Base-by-base conservation (phyloP, 164 flowering plant species). In the Stephania cephalantha region DNA sequence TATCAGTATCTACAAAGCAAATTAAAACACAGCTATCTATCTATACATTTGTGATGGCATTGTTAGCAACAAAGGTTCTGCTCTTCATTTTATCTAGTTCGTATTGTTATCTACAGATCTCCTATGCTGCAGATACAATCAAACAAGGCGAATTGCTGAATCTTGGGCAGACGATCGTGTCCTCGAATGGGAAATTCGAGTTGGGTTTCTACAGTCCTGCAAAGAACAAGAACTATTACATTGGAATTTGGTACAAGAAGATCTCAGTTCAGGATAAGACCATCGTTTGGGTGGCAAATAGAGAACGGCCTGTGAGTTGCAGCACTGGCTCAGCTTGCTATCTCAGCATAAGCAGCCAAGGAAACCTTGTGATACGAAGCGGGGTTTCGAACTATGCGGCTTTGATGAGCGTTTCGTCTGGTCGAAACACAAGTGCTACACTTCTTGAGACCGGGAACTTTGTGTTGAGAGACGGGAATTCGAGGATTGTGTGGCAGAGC, bases 401-500 rank as follows among this genome's bases (percentile, higher is more conserved):
- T 52, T 10, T 79, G 78, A 78, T 53, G 55, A 61, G 45, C 46
- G 44, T 46, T 4, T 58, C 75, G 1, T 0, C 29, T 30, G 3
- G 29, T 7, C 12, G 1, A n/a, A 46, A 31, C 12, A 22, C 78
- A 7, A 48, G 7, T 8, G 81, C 75, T 5, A 46, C 45, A 4
- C 72, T 79, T 6, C 11, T 61, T 63, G 81, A 79, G 35, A 8
- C 76, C 2, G 78, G 81, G n/a, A 79, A 79, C 63, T 46, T 79
- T 67, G 44, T 79, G 58, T 13, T 79, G 8, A 58, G 45, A 42
- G 68, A 61, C 22, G 13, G 67, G 22, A 11, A 64, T 22, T 1
- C 18, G 17, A 12, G 46, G 35, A 22, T 31, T 11, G 31, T 76
- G 18, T 81, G 83, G 83, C 73, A 81, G 70, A 81, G 83, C 66